Evolutionary conservation across 495 filamentous ascomycete genomes (phyloP), one percentile per base, ranked within the genome.

Genomic region (Neurospora tetraspora): DNA sequence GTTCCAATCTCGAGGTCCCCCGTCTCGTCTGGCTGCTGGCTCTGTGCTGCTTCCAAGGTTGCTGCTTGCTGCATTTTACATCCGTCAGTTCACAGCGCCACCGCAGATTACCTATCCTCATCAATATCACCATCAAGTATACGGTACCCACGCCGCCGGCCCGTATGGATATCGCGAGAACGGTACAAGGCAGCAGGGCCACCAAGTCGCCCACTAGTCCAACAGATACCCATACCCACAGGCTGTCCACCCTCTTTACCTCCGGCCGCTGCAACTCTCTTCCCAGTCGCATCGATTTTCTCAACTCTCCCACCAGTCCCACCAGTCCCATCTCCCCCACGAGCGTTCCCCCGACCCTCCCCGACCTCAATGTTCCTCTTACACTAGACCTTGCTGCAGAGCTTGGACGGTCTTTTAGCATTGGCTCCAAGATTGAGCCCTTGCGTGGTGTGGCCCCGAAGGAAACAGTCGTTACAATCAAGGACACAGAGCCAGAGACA

Each of bases 211-310:
- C 53, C 23, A 61, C 12, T 12, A 61, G 53, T 61, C 53, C 53
- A 16, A 4, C 27, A 18, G 27, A 65, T 34, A 65, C 53, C 53
- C 53, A 61, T 61, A 61, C 69, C 69, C 76, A 74, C 53, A 70
- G 71, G 75, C 81, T 42, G 82, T 81, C 71, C 78, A 77, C 59
- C 69, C 76, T 74, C 81, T 83, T 53, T 78, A 79, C 73, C 81
- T 81, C 12, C 76, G 79, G 37, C 76, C 81, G 65, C 75, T 42
- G 42, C 34, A 31, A 68, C 61, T 42, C 71, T 39, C 27, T 69
- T 69, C 20, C 40, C 59, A 70, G 71, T 68, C 71, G 40, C 71
- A 53, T 45, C 74, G 68, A 39, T 43, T 65, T 69, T 16, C 31
- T 69, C 18, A 39, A 39, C 72, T 27, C 31, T 16, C 69, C 34